Percentiles rank a stretch among this genome's conserved stretches.
Conservation (phyloP, 176 grass and related monocot genomes). For the Triticum urartu region DNA sequence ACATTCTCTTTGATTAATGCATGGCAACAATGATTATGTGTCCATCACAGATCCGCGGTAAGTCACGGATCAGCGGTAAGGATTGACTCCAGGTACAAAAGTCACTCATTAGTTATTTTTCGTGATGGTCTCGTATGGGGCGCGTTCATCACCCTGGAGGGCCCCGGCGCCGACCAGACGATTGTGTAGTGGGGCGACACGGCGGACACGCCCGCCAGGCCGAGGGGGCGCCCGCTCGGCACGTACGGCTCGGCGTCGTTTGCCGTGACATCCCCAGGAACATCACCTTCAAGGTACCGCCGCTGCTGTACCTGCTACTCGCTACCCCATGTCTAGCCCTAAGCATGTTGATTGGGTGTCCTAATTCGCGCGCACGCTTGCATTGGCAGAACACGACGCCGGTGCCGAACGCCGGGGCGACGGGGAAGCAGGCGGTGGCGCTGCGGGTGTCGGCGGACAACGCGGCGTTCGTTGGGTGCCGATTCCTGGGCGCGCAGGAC, state of each 20-base stretch:
- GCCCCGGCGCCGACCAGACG: constrained; percentile 71
- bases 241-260: constrained; percentile 80
- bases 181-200: constrained; percentile 86
- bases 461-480: constrained; percentile 87
- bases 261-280: constrained; percentile 79
- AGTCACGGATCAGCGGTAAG: too few species aligned
- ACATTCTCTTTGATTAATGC: too few species aligned
- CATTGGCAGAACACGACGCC: constrained; percentile 64
- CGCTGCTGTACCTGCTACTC: too few species aligned
- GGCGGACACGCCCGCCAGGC: constrained; percentile 54
- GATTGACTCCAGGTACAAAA: too few species aligned
- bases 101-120: too few species aligned
- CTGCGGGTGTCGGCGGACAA: constrained; percentile 80
- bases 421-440: constrained; percentile 87
- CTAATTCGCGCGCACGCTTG: too few species aligned
- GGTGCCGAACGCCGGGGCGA: constrained; percentile 59
- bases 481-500: constrained; percentile 80
- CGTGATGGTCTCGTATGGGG: neutral
- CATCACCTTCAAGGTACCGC: constrained; percentile 81
- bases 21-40: too few species aligned
- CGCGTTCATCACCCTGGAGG: constrained; percentile 74
- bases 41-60: too few species aligned
- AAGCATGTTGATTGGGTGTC: too few species aligned
- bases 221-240: constrained; percentile 60
- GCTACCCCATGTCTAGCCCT: too few species aligned